Evolutionary conservation across 176 grass and related monocot genomes (phyloP), one percentile per base, ranked within the genome.

Genomic region (Dendrocalamus sinicus): DNA sequence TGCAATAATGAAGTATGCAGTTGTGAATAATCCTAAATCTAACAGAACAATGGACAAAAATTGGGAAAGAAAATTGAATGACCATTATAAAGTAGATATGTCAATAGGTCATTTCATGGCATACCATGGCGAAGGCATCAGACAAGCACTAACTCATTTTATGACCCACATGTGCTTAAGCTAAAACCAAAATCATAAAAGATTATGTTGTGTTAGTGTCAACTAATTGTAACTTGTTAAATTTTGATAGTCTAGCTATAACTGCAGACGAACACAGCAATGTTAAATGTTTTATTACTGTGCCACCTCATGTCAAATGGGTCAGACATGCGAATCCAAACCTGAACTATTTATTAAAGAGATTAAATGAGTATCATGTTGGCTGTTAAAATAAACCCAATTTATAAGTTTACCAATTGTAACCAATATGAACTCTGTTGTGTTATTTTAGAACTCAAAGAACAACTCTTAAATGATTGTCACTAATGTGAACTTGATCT

Each of bases 371-470:
- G 8, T 39, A 61, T 51, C 46, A 41, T 67, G 44, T 61, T 51
- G 30, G 51, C 43, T 46, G 40, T 84, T 84, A 54, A 81, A 81
- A 54, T 81, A 47, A 69, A 68, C 20, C 35, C 28, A 12, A 50
- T 50, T 39, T 17, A 63, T 74, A 51, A 37, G 70, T 48, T 51
- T 74, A 12, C 28, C 41, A 73, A 46, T 15, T 28, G 10, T 61
- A 47, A 83, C 16, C 12, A 12, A 40, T 55, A 84, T 14, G 64
- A 9, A 19, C 20, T 12, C 8, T 39, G 2, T 54, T 64, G 2
- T 66, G 46, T 68, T 23, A 47, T 79, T 73, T 89, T 64, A 72
- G 58, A 79, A 45, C 12, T 64, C 73, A 74, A 48, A 67, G 19
- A 67, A 35, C 57, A 45, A 71, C 53, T 57, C 50, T 79, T 57